Evolutionary conservation across 2,329 filamentous ascomycete genomes (phyloP).

Genomic region (Ophiostoma perfectum): DNA sequence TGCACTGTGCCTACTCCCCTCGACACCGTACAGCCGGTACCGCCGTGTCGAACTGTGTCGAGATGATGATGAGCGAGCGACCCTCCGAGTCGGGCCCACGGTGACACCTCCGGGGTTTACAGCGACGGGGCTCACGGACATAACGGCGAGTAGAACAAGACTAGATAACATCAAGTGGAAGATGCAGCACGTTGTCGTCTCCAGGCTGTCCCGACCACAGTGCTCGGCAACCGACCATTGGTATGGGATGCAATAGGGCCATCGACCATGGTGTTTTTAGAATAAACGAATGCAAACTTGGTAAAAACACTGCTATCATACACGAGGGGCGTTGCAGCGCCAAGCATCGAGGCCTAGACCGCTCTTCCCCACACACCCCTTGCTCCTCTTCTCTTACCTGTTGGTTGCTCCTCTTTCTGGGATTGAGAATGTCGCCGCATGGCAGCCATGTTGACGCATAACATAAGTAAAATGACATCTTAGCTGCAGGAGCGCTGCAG

Average conservation of each 20-base stretch:
- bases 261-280: background rate
- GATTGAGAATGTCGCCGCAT: background rate
- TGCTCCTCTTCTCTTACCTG: background rate
- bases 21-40: background rate
- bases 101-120: background rate
- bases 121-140: background rate
- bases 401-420: constrained; percentile 2
- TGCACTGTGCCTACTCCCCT: background rate
- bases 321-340: background rate
- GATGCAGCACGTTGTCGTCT: background rate
- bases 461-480: background rate
- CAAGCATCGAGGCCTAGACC: constrained; percentile 1
- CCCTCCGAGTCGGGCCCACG: background rate
- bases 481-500: background rate
- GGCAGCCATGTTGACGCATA: background rate
- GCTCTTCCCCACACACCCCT: background rate
- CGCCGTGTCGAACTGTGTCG: background rate
- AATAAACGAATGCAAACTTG: background rate
- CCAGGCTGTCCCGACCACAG: background rate
- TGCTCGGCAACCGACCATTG: background rate
- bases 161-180: background rate
- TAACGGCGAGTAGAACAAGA: background rate
- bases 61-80: background rate
- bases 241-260: background rate
- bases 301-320: background rate